Base-by-base conservation (phyloP, 2,329 filamentous ascomycete genomes). In the Xylaria sp. region DNA sequence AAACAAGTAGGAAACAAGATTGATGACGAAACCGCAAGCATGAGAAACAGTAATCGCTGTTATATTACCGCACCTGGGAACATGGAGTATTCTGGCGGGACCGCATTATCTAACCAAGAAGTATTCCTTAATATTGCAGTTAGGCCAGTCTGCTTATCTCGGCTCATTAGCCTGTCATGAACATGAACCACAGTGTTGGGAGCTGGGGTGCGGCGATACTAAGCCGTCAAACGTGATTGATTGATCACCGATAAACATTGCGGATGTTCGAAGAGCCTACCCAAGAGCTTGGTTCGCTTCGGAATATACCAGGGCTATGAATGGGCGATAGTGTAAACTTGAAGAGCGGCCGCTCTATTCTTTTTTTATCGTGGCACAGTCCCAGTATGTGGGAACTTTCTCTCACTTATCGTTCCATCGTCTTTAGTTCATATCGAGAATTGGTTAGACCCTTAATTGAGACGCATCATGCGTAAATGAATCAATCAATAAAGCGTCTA, bases 261-360 rank as follows among this genome's bases (percentile, higher is more conserved):
- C 59, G 60, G 44, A 64, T 23, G 51, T 62, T 63, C 48, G 50
- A 44, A 60, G 25, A 8, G 28, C 52, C 52, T 55, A 67, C 64
- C 67, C 64, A 58, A 57, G 41, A 46, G 59, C 54, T 60, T 55
- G 67, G 67, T 67, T 69, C 60, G n/a, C 59, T 55, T 20, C 34
- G 60, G 23, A 20, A 23, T 23, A 28, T 31, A 50, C 56, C 10
- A 59, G 46, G 34, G 28, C 50, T 41, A 41, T 31, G 15, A 37
- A 59, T 31, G 51, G 50, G 62, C 44, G 23, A 52, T 39, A 18
- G n/a, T 20, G 51, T 28, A 50, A 50, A 56, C 44, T 34, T 57
- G 48, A 34, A 25, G 23, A 15, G 39, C 58, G 20, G 25, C 31
- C 54, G 39, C 46, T 34, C 34, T 54, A 18, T 50, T 56, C 50